phyloP scores from a whole-genome alignment of 441 rosid genomes.

The Monsonia emarginata region DNA sequence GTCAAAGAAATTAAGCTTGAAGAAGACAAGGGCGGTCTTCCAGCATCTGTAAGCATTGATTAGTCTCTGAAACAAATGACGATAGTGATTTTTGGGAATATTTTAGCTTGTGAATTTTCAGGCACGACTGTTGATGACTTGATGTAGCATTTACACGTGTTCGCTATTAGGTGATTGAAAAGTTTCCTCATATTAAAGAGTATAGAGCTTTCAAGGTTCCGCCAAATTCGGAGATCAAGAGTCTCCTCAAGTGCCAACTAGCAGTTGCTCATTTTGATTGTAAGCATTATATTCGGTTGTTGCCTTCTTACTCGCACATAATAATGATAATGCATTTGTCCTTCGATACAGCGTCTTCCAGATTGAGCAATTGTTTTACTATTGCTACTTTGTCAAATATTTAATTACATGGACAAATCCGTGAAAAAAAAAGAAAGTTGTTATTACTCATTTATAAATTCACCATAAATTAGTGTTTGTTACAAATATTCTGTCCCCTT shows the following conservation, averaged over 20 bases:
- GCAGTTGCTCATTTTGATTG: slow-evolving; percentile 52
- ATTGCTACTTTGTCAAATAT: not conserved
- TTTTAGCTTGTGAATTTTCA: slow-evolving; percentile 10
- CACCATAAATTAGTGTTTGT: not conserved
- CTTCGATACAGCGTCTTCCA: no score
- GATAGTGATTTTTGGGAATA: not conserved
- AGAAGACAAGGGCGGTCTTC: slow-evolving; percentile 40
- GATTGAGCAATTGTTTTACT: not conserved
- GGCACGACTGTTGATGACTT: not conserved
- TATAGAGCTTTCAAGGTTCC: slow-evolving; percentile 62
- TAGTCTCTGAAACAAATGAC: not conserved
- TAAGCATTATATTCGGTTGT: slow-evolving; percentile 24
- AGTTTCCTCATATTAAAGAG: slow-evolving; percentile 69
- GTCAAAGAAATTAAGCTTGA: slow-evolving; percentile 52
- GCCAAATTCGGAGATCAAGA: slow-evolving; percentile 35
- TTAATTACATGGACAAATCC: not conserved
- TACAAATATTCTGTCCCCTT: not conserved
- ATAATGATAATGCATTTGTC: no score
- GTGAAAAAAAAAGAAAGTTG: not conserved
- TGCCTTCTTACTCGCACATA: slow-evolving; percentile 9
- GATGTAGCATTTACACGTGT: slow-evolving; percentile 7
- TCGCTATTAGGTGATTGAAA: slow-evolving; percentile 50
- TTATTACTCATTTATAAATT: not conserved
- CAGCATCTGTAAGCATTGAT: slow-evolving; percentile 30
- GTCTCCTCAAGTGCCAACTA: slow-evolving; percentile 69